A percentile compares a stretch with the other conserved stretches of the same genome.
phyloP scores from a whole-genome alignment of 2,329 filamentous ascomycete species.

The Torrubiella hemipterigena region DNA sequence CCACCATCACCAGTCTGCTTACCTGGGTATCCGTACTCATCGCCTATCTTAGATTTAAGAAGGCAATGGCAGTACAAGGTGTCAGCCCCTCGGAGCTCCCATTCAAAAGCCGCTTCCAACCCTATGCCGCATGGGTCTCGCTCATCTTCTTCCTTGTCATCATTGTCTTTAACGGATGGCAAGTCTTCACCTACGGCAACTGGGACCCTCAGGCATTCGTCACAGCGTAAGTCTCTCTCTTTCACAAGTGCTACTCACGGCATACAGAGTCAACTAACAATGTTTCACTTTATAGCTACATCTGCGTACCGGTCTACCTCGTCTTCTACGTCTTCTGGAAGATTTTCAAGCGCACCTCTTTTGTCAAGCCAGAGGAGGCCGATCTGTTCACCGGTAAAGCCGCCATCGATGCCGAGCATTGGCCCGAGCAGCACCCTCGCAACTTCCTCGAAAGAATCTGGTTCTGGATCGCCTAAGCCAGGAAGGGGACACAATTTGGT shows the following conservation, averaged over 20 bases:
- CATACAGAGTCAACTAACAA: too few species aligned
- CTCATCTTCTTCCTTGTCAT: conserved; percentile 60
- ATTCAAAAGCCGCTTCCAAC: conserved; percentile 31
- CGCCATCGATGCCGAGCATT: conserved; percentile 42
- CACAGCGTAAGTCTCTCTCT: background rate
- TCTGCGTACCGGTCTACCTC: conserved; percentile 34
- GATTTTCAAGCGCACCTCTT: conserved; percentile 44
- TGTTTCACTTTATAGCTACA: too few species aligned
- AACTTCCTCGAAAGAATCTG: background rate
- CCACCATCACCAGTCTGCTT: conserved; percentile 55
- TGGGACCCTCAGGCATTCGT: background rate
- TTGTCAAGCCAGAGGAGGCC: conserved; percentile 40
- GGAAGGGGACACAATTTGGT: too few species aligned
- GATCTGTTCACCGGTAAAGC: conserved; percentile 48
- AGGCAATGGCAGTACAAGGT: background rate
- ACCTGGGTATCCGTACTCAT: conserved; percentile 53
- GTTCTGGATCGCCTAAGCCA: background rate
- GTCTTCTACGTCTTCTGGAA: conserved; percentile 54
- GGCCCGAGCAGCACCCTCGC: background rate
- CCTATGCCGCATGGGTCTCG: conserved; percentile 60
- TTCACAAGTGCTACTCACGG: too few species aligned
- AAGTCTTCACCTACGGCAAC: conserved; percentile 1
- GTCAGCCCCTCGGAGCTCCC: background rate
- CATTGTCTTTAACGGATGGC: conserved; percentile 48
- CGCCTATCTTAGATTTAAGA: conserved; percentile 50